Conservation (phyloP, 805 yeast genomes). For the Candida jianshihensis region DNA sequence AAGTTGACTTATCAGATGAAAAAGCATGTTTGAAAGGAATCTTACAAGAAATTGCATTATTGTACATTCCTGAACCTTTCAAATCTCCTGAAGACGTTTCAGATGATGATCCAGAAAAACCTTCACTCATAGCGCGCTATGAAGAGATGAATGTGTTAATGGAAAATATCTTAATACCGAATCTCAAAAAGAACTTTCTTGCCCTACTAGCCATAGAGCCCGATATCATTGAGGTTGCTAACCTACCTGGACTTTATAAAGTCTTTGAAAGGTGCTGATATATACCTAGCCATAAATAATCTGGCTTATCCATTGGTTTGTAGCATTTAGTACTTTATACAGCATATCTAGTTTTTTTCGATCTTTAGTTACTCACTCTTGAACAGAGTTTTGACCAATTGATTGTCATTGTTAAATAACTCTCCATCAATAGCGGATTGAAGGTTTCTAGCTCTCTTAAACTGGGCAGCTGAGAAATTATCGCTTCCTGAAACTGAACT, state of each 20-base stretch:
- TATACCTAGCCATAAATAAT: neutral
- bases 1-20: conserved; percentile 64
- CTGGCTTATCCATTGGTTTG: neutral
- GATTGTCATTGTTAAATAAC: conserved; percentile 13
- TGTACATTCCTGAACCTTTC: conserved; percentile 60
- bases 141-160: conserved; percentile 31
- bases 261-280: conserved; percentile 85
- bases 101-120: conserved; percentile 15
- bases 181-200: conserved; percentile 51
- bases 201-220: conserved; percentile 48
- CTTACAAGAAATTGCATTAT: conserved; percentile 58
- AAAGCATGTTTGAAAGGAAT: conserved; percentile 60
- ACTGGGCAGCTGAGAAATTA: conserved; percentile 18
- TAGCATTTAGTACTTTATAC: too few relatives aligned
- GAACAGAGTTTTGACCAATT: conserved; percentile 11
- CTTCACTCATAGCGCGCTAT: conserved; percentile 20
- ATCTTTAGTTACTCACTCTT: too few relatives aligned
- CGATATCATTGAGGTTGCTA: conserved; percentile 79
- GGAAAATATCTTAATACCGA: conserved; percentile 61
- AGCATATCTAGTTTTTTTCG: too few relatives aligned
- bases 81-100: conserved; percentile 23
- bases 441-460: conserved; percentile 15
- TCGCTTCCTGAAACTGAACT: conserved; percentile 10
- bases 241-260: conserved; percentile 80
- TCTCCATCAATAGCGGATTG: conserved; percentile 8